A percentile compares a stretch with the other conserved stretches of the same genome.
Conservation (phyloP, 495 filamentous ascomycete genomes). For the Ascodesmis nigricans region DNA sequence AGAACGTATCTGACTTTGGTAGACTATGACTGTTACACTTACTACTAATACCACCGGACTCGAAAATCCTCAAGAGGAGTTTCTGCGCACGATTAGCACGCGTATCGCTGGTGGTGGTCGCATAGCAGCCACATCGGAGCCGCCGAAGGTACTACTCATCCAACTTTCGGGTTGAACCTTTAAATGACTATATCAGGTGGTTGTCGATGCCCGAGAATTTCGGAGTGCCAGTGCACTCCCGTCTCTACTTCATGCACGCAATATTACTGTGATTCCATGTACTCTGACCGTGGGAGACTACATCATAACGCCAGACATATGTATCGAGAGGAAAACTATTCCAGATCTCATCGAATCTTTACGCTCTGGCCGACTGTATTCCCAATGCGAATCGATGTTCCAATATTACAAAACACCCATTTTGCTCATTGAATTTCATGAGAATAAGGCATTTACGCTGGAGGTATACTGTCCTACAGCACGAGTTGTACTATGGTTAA, state of each 20-base stretch:
- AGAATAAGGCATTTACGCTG: conserved; percentile 89
- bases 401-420: conserved; percentile 76
- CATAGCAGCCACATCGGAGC: conserved; percentile 66
- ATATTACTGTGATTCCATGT: conserved; percentile 69
- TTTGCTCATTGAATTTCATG: conserved; percentile 92
- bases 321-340: conserved; percentile 83
- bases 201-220: conserved; percentile 92
- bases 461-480: conserved; percentile 27
- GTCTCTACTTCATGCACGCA: conserved; percentile 70
- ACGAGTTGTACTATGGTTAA: neutral
- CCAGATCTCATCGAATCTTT: conserved; percentile 79
- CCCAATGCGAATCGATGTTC: conserved; percentile 84
- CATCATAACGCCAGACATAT: conserved; percentile 71
- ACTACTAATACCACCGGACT: conserved; percentile 43
- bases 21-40: conserved; percentile 73
- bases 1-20: neutral
- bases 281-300: conserved; percentile 96
- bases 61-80: conserved; percentile 75
- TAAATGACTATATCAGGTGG: conserved; percentile 24
- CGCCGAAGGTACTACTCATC: conserved; percentile 41
- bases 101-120: conserved; percentile 86
- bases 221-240: conserved; percentile 78
- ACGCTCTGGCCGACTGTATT: conserved; percentile 73
- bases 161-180: neutral
- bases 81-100: conserved; percentile 88